A percentile compares a stretch with the other conserved stretches of the same genome.
These are phyloP conservation scores for Harringtonia aguacate DNA, from an alignment of 2,329 filamentous ascomycete species.

Conservation along the genomic window DNA sequence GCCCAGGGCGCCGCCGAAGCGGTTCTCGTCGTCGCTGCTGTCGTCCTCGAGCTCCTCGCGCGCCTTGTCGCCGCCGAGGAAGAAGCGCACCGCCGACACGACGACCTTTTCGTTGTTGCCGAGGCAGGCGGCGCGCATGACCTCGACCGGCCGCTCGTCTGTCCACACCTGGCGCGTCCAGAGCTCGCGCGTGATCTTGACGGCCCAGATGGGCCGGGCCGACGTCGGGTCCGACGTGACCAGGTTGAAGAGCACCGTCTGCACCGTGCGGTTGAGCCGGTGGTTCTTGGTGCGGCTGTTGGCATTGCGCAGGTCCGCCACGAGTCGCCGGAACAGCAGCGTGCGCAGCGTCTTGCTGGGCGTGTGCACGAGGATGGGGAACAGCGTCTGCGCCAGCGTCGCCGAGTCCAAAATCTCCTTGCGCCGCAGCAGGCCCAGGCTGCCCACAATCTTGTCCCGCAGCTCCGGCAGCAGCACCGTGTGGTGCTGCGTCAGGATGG, in stretches of 20 bases:
- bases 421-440: conserved; percentile 73
- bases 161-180: conserved; percentile 97
- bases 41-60: conserved; percentile 88
- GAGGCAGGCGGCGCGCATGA: conserved; percentile 90
- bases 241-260: conserved; percentile 87
- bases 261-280: conserved; percentile 82
- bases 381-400: conserved; percentile 69
- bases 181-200: conserved; percentile 87
- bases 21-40: conserved; percentile 61
- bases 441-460: conserved; percentile 88
- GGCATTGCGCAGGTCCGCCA: conserved; percentile 78
- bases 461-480: conserved; percentile 71
- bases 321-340: conserved; percentile 77
- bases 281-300: conserved; percentile 88
- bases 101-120: conserved; percentile 91
- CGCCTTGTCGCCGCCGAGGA: conserved; percentile 92
- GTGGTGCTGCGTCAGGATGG: conserved; percentile 74
- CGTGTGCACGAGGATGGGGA: conserved; percentile 80
- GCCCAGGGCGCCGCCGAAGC: conserved; percentile 11
- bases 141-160: conserved; percentile 82
- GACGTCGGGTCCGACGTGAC: conserved; percentile 78
- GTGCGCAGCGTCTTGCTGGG: conserved; percentile 81
- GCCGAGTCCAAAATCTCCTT: conserved; percentile 88
- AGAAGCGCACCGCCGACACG: conserved; percentile 80
- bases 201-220: conserved; percentile 84